Evolutionary conservation across 140 eudicot genomes (phyloP).

Genomic region (Stevia rebaudiana): DNA sequence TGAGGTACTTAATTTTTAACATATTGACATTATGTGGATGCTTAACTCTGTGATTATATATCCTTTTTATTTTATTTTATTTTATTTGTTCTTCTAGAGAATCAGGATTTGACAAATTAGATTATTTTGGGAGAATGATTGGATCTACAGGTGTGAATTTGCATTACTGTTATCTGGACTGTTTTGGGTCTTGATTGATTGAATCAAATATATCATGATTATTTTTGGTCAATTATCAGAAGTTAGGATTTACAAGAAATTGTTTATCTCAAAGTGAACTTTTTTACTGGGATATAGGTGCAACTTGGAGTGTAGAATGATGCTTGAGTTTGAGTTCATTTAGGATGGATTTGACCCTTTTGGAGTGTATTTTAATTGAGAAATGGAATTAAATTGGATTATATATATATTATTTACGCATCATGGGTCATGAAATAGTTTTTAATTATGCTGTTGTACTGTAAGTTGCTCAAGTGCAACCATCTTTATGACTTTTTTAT

Average conservation of each 20-base stretch:
- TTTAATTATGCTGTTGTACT: background rate
- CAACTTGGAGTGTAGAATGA: background rate
- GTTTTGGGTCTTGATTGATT: background rate
- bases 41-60: background rate
- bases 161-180: background rate
- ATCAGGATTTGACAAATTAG: background rate
- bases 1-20: background rate
- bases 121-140: background rate
- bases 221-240: background rate
- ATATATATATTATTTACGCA: background rate
- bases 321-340: background rate
- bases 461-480: background rate
- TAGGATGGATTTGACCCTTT: background rate
- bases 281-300: background rate
- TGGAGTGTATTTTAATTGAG: background rate
- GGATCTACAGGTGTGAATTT: background rate
- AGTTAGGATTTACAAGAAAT: background rate
- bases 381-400: background rate
- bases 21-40: background rate
- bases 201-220: background rate
- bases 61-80: background rate
- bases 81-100: background rate
- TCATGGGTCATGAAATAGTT: background rate
- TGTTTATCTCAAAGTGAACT: background rate
- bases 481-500: background rate